phyloP scores from a whole-genome alignment of 768 basidiomycete genomes.

The Phallus indusiatus region DNA sequence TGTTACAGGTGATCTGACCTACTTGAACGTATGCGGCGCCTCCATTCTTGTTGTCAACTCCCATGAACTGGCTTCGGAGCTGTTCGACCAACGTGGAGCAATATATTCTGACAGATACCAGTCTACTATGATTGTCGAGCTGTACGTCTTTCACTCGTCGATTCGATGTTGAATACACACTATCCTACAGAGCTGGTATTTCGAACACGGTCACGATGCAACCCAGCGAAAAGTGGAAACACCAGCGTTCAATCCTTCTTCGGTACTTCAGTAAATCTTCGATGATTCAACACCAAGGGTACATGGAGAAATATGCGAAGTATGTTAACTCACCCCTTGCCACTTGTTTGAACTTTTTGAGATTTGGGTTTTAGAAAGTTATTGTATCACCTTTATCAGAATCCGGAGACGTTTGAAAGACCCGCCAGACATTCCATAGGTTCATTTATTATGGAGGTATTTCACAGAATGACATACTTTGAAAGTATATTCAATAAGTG shows the following conservation, averaged over 20 bases:
- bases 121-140: conserved; percentile 4
- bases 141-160: not conserved
- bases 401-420: conserved; percentile 19
- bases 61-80: conserved; percentile 23
- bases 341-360: not conserved
- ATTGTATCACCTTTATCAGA: conserved; percentile 20
- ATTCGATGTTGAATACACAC: not conserved
- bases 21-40: conserved; percentile 17
- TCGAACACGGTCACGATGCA: conserved; percentile 7
- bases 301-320: conserved; percentile 22
- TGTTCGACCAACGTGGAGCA: conserved; percentile 29
- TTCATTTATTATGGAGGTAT: conserved; percentile 5
- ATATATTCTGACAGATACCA: conserved; percentile 29
- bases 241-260: conserved; percentile 7
- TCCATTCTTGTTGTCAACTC: conserved; percentile 27
- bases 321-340: not conserved
- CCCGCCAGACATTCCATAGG: conserved; percentile 15
- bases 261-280: conserved; percentile 23
- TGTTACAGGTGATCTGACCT: conserved; percentile 16
- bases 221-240: conserved; percentile 5
- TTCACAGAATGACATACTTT: not conserved
- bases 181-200: no score
- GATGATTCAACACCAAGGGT: conserved; percentile 19
- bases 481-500: not conserved
- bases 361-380: conserved; percentile 18